Base-by-base conservation (phyloP, 805 yeast genomes). In the Monosporozyma yasuniensis region DNA sequence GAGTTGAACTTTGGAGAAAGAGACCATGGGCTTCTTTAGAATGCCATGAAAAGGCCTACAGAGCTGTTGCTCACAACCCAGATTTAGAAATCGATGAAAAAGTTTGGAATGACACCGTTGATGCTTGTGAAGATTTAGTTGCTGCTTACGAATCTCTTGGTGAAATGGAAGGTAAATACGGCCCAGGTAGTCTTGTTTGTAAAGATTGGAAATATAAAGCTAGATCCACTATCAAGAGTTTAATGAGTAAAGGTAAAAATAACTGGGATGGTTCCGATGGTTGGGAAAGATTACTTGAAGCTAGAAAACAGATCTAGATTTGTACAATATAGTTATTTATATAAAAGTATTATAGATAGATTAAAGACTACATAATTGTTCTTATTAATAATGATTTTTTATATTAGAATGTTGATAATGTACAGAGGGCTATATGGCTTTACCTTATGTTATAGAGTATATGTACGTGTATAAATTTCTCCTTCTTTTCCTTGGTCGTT, bases 131-230 rank as follows among this genome's bases (percentile, higher is more conserved):
- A 32, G 96, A 89, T 53, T 72, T 91, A 50, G 81, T 85, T 2
- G 85, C 93, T 39, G 91, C 96, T 1, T 91, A 89, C 64, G 89
- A 83, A 61, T 82, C 86, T 3, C 74, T 87, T 30, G 98, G 98
- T n/a, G 93, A 84, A 51, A 66, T 79, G 56, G 84, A 86, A 10
- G 95, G 95, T 7, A 83, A 79, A 58, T 77, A 82, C 60, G 84
- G 84, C 22, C 89, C 87, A 2, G 95, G 83, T 19, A 87, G 85
- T 63, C 56, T 83, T n/a, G 95, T 90, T 9, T 89, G 96, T 65
- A 80, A 83, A 61, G 96, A 89, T 62, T 90, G 97, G 97, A 84
- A 80, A 61, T 86, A 83, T 68, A 88, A 88, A 64, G 82, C 95
- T 1, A 76, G 82, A 54, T 75, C 85, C 14, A 72, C 86, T 1